Conservation (phyloP, 768 basidiomycete species). For the Pluteus cervinus region DNA sequence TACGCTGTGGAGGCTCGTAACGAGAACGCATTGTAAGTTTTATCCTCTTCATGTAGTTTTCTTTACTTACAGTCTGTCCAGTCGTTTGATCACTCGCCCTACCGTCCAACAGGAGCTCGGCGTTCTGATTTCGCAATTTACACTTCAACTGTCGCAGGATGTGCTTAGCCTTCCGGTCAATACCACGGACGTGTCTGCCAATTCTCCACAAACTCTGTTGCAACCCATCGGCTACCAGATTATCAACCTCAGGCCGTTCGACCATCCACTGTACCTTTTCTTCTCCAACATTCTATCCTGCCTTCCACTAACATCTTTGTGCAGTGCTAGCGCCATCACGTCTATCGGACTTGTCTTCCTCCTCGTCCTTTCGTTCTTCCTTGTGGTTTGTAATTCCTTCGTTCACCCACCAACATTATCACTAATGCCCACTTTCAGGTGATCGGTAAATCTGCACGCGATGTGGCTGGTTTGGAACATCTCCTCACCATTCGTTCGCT, state of each 20-base stretch:
- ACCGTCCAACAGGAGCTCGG: too few relatives aligned
- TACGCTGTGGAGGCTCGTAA: slow-evolving; percentile 46
- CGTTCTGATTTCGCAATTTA: too few relatives aligned
- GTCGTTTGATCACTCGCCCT: background rate
- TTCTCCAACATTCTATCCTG: too few relatives aligned
- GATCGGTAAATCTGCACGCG: slow-evolving; percentile 22
- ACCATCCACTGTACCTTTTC: slow-evolving; percentile 47
- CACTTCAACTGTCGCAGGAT: too few relatives aligned
- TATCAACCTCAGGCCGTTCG: slow-evolving; percentile 49
- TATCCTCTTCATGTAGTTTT: too few relatives aligned
- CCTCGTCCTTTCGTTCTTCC: slow-evolving; percentile 38
- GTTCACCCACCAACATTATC: too few relatives aligned
- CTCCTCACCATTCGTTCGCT: slow-evolving; percentile 20
- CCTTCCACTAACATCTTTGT: background rate
- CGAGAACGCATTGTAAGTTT: slow-evolving; percentile 54
- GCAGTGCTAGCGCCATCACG: slow-evolving; percentile 35
- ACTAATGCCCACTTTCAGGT: too few relatives aligned
- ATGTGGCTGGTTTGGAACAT: slow-evolving; percentile 19
- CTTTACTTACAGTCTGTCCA: too few relatives aligned
- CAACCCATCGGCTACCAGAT: slow-evolving; percentile 43
- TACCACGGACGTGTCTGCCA: slow-evolving; percentile 28
- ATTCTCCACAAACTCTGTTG: slow-evolving; percentile 43
- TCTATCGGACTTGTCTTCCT: slow-evolving; percentile 52
- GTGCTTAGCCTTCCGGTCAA: too few relatives aligned
- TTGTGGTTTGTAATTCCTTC: slow-evolving; percentile 25